Evolutionary conservation across 192 early-diverging fungal species (phyloP).

Genomic region (Physocladia obscura): DNA sequence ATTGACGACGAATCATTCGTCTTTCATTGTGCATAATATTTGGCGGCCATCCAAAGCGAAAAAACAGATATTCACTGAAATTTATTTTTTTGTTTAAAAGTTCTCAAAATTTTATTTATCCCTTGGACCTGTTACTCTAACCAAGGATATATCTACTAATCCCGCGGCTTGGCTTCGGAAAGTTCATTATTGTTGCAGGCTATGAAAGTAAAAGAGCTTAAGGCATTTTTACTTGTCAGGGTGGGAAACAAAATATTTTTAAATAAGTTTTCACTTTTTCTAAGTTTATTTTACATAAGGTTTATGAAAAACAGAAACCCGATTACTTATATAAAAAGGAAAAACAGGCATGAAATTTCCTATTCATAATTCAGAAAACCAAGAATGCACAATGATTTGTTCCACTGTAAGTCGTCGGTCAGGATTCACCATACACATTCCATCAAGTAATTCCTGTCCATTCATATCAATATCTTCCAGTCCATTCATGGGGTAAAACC

Average conservation of each 20-base stretch:
- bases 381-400: slow-evolving; percentile 1
- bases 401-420: neutral
- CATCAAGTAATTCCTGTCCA: slow-evolving; percentile 6
- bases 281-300: neutral
- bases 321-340: neutral
- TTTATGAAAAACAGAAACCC: neutral
- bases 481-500: neutral
- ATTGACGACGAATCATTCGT: too few species aligned
- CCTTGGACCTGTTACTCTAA: neutral
- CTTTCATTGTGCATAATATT: too few species aligned
- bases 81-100: neutral
- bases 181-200: neutral
- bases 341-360: neutral
- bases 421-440: slow-evolving; percentile 22
- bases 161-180: too few species aligned
- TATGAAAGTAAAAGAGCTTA: too few species aligned
- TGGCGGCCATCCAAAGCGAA: too few species aligned
- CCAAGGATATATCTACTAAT: neutral
- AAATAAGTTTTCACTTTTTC: neutral
- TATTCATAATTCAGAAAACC: neutral
- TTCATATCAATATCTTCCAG: neutral
- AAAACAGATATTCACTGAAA: neutral
- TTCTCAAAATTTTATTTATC: neutral
- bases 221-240: neutral
- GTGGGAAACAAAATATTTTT: neutral